phyloP scores from a whole-genome alignment of 192 early-diverging fungal genomes.

The Piromyces finnis region DNA sequence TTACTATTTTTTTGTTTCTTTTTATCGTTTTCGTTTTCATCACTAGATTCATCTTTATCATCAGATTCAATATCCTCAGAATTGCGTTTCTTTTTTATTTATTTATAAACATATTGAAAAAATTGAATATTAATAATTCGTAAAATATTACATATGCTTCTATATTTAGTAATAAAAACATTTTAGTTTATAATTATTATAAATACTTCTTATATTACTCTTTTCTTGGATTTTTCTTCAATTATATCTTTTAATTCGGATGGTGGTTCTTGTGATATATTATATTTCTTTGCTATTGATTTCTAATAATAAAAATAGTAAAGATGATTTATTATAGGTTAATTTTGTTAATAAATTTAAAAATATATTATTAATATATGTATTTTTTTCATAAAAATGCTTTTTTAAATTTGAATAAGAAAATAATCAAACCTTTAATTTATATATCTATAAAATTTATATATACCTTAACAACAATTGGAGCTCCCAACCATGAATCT shows the following conservation, averaged over 20 bases:
- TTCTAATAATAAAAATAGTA: background rate
- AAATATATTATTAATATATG: background rate
- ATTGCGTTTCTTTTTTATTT: background rate
- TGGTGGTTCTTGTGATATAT: background rate
- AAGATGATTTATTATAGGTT: background rate
- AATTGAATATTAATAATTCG: too few relatives aligned
- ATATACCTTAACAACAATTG: constrained; percentile 44
- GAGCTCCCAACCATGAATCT: constrained; percentile 51
- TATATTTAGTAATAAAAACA: too few relatives aligned
- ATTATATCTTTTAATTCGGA: background rate
- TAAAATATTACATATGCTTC: too few relatives aligned
- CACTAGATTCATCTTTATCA: background rate
- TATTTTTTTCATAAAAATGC: too few relatives aligned
- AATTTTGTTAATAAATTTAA: background rate
- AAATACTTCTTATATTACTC: background rate
- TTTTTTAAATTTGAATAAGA: too few relatives aligned
- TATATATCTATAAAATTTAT: too few relatives aligned
- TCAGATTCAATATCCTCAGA: background rate
- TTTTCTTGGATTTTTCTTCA: background rate
- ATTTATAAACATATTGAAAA: too few relatives aligned
- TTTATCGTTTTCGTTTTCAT: constrained; percentile 2
- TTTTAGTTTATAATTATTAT: too few relatives aligned
- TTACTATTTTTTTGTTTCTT: constrained; percentile 6
- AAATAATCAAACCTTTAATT: too few relatives aligned
- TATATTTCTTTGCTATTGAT: background rate